Conservation (phyloP, 495 filamentous ascomycete species). For the Tricharina praecox region DNA sequence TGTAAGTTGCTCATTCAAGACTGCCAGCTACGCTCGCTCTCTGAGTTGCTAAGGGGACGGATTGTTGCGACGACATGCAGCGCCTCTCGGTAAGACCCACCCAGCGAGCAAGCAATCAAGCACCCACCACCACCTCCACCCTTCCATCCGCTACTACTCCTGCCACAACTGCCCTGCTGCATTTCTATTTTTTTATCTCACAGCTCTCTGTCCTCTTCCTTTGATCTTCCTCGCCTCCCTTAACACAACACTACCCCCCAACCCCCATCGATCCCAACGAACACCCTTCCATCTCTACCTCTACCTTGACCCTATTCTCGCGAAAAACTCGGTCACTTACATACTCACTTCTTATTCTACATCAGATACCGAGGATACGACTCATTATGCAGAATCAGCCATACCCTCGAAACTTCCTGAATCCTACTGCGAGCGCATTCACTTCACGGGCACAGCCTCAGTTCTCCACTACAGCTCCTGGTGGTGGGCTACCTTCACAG, state of each 20-base stretch:
- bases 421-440: slow-evolving; percentile 3
- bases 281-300: background rate
- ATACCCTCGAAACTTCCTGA: background rate
- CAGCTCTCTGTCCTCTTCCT: slow-evolving; percentile 4
- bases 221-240: slow-evolving; percentile 7
- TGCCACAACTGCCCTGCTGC: slow-evolving; percentile 5
- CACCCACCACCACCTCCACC: too few relatives aligned
- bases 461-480: background rate
- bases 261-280: background rate
- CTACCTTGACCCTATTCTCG: background rate
- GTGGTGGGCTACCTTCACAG: background rate
- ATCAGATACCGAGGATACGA: slow-evolving; percentile 5
- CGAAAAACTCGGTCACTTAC: background rate
- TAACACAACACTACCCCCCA: slow-evolving; percentile 6
- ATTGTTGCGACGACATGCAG: slow-evolving; percentile 19
- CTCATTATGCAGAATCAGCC: slow-evolving; percentile 10
- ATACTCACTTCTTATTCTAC: background rate
- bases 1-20: slow-evolving; percentile 7
- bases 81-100: slow-evolving; percentile 26
- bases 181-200: background rate
- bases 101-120: too few relatives aligned
- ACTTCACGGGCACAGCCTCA: slow-evolving; percentile 2
- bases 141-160: too few relatives aligned
- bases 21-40: background rate
- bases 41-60: background rate